Conservation (phyloP, 768 basidiomycete species). For the Mycena olivaceomarginata region DNA sequence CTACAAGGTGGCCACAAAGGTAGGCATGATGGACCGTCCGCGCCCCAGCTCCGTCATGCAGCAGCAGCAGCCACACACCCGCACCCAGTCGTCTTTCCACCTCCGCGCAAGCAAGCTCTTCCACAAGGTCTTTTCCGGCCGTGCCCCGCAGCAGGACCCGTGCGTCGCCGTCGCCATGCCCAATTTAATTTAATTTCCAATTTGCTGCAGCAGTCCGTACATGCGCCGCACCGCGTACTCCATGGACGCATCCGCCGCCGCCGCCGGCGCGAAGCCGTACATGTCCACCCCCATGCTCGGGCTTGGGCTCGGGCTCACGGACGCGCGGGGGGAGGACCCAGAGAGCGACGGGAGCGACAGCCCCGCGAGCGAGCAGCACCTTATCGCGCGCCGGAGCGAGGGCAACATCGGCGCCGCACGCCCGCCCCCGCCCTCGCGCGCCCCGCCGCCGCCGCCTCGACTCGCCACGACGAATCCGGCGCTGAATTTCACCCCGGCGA, state of each 20-base stretch:
- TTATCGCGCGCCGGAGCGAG: background rate
- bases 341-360: constrained; percentile 50
- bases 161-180: constrained; percentile 3
- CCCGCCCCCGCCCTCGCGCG: constrained; percentile 32
- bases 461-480: background rate
- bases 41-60: constrained; percentile 38
- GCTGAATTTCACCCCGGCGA: constrained; percentile 15
- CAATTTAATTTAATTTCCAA: background rate
- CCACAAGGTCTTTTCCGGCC: constrained; percentile 36
- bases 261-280: constrained; percentile 59
- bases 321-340: constrained; percentile 42
- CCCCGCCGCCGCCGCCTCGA: constrained; percentile 27
- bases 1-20: no score
- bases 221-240: constrained; percentile 55
- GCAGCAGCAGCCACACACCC: background rate
- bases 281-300: constrained; percentile 67
- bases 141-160: constrained; percentile 1
- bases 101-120: constrained; percentile 42
- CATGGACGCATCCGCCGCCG: constrained; percentile 50
- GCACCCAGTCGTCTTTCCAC: constrained; percentile 24
- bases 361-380: constrained; percentile 40
- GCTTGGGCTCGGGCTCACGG: constrained; percentile 45
- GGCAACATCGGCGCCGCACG: constrained; percentile 8
- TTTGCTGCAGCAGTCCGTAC: constrained; percentile 18
- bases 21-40: constrained; percentile 23